Evolutionary conservation across 176 grass and related monocot species (phyloP).

Genomic region (Carex cristatella): DNA sequence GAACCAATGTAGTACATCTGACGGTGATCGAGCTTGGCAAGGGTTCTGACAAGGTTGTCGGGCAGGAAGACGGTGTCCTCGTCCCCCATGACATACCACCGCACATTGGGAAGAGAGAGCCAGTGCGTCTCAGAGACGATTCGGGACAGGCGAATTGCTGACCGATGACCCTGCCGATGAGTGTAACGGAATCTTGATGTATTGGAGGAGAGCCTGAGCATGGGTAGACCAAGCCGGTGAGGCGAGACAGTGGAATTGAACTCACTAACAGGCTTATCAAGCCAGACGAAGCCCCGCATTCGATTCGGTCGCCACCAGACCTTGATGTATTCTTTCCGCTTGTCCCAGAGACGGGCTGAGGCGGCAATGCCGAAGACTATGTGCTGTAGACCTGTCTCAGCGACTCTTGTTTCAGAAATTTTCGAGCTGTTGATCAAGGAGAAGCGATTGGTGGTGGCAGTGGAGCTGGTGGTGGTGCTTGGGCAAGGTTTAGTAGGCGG

Average conservation of each 20-base stretch:
- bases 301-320: constrained; percentile 62
- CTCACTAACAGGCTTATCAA: constrained; percentile 71
- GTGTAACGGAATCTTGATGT: constrained; percentile 80
- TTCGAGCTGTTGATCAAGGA: neutral
- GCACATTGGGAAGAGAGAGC: constrained; percentile 58
- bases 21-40: constrained; percentile 71
- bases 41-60: constrained; percentile 71
- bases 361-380: constrained; percentile 98
- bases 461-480: neutral
- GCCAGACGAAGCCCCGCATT: constrained; percentile 94
- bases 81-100: constrained; percentile 98
- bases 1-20: constrained; percentile 94
- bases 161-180: constrained; percentile 69
- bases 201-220: constrained; percentile 65
- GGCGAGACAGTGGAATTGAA: constrained; percentile 37
- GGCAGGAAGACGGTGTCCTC: constrained; percentile 95
- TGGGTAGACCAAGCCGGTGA: constrained; percentile 41
- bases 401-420: neutral
- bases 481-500: constrained; percentile 3
- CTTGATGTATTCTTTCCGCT: constrained; percentile 95
- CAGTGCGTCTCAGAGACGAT: constrained; percentile 94
- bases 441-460: neutral
- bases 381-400: constrained; percentile 68
- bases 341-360: constrained; percentile 70
- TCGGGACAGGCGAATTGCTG: constrained; percentile 89